Conservation (phyloP, 257 asterid species). For the Datura wrightii region DNA sequence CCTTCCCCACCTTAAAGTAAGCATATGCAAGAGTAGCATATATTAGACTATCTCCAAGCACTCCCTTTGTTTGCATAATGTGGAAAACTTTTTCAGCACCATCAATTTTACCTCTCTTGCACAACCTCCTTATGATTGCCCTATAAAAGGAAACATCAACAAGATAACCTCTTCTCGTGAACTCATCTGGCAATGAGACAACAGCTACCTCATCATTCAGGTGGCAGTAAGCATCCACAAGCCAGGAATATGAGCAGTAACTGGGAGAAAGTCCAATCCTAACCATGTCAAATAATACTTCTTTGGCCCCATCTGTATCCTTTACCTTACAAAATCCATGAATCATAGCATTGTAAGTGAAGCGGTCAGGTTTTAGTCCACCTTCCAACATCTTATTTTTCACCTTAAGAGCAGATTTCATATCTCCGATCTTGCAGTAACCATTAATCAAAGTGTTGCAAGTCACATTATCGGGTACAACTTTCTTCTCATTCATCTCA, state of each 20-base stretch:
- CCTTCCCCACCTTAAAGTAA: constrained; percentile 59
- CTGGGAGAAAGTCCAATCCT: constrained; percentile 67
- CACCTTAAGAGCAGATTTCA: constrained; percentile 71
- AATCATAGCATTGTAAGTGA: constrained; percentile 80
- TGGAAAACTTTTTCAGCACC: constrained; percentile 64
- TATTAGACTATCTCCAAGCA: constrained; percentile 68
- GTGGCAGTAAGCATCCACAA: constrained; percentile 67
- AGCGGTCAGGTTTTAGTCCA: constrained; percentile 74
- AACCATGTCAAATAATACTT: constrained; percentile 63
- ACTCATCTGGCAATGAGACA: constrained; percentile 61
- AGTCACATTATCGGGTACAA: constrained; percentile 74
- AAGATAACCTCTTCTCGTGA: constrained; percentile 58
- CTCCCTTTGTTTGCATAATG: constrained; percentile 65
- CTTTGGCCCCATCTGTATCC: constrained; percentile 65
- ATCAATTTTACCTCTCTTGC: constrained; percentile 68
- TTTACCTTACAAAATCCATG: constrained; percentile 74
- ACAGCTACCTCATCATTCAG: constrained; percentile 58
- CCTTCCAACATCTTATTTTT: constrained; percentile 73
- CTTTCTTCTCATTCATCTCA: constrained; percentile 68
- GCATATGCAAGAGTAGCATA: constrained; percentile 72
- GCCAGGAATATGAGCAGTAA: constrained; percentile 64
- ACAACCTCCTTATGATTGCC: constrained; percentile 68
- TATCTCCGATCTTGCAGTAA: constrained; percentile 85
- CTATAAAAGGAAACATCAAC: constrained; percentile 74
- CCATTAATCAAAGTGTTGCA: constrained; percentile 92